A percentile compares a stretch with the other conserved stretches of the same genome.
These are phyloP conservation scores for Solanum tarijense DNA, from an alignment of 257 asterid species.

Conservation along the genomic window DNA sequence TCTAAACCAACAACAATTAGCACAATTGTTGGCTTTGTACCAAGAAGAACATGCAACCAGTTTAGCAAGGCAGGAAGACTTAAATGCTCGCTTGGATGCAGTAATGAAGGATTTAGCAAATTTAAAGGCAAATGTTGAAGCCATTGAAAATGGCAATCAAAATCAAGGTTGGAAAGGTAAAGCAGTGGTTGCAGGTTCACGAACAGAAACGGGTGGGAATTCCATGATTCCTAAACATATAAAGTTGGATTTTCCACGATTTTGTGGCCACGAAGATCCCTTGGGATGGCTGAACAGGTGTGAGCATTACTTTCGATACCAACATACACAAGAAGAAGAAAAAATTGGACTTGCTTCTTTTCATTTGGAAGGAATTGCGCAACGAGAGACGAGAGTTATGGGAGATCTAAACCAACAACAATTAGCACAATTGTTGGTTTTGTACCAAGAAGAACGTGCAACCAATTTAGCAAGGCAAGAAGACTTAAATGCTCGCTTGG, in stretches of 20 bases:
- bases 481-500: not conserved
- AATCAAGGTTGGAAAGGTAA: not conserved
- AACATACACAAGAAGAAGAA: not conserved
- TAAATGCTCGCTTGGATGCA: not conserved
- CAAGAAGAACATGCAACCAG: not conserved
- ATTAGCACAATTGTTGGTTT: not conserved
- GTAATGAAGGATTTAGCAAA: not conserved
- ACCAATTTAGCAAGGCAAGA: not conserved
- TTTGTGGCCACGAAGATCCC: not conserved
- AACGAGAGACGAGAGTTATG: not conserved
- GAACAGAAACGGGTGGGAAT: not conserved
- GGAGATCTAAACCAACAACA: not conserved
- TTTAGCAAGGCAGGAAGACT: not conserved
- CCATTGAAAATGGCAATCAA: not conserved
- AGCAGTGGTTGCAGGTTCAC: not conserved
- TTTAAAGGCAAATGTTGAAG: not conserved
- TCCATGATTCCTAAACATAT: not conserved
- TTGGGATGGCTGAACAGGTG: not conserved
- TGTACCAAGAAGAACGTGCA: not conserved
- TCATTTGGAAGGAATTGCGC: not conserved
- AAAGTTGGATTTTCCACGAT: not conserved
- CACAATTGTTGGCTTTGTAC: not conserved
- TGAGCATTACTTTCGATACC: not conserved
- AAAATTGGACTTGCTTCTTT: not conserved
- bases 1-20: no score